phyloP scores from a whole-genome alignment of 495 filamentous ascomycete genomes.

The Sphaerosporella brunnea region DNA sequence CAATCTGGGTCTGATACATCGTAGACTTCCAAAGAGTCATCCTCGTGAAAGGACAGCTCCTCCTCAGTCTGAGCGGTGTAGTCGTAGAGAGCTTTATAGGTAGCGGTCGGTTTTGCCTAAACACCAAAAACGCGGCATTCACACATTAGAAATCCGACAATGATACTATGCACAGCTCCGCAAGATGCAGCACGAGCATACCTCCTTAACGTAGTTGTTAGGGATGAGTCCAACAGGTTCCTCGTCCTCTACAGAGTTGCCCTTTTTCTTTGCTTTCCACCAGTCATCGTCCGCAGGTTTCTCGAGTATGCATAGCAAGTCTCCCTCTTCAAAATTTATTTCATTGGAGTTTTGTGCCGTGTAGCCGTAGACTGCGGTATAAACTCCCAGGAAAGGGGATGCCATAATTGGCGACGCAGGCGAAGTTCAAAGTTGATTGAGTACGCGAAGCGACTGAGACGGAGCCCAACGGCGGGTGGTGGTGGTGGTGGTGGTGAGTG shows the following conservation, averaged over 20 bases:
- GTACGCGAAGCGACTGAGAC: too few relatives aligned
- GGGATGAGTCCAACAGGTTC: constrained; percentile 87
- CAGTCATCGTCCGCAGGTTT: constrained; percentile 82
- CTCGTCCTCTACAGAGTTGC: constrained; percentile 73
- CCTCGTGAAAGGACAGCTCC: constrained; percentile 89
- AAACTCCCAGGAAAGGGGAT: constrained; percentile 62
- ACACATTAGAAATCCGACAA: constrained; percentile 3
- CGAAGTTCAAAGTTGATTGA: too few relatives aligned
- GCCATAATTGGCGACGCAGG: too few relatives aligned
- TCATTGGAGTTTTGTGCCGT: constrained; percentile 74
- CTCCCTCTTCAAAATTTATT: constrained; percentile 72
- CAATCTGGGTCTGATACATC: constrained; percentile 89
- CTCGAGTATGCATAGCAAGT: constrained; percentile 80
- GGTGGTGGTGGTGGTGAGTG: too few relatives aligned
- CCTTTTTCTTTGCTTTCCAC: constrained; percentile 99
- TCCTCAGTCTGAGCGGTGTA: constrained; percentile 96
- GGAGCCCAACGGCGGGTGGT: too few relatives aligned
- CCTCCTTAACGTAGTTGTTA: constrained; percentile 92
- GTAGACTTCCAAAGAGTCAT: constrained; percentile 64
- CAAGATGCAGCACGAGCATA: constrained; percentile 32
- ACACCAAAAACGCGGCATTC: constrained; percentile 1
- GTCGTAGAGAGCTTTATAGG: constrained; percentile 81
- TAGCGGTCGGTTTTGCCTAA: constrained; percentile 51
- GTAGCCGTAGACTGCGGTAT: constrained; percentile 88
- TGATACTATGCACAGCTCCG: not conserved